Conservation (phyloP, 1,139 yeast species). For the Hansenula lynferdii region DNA sequence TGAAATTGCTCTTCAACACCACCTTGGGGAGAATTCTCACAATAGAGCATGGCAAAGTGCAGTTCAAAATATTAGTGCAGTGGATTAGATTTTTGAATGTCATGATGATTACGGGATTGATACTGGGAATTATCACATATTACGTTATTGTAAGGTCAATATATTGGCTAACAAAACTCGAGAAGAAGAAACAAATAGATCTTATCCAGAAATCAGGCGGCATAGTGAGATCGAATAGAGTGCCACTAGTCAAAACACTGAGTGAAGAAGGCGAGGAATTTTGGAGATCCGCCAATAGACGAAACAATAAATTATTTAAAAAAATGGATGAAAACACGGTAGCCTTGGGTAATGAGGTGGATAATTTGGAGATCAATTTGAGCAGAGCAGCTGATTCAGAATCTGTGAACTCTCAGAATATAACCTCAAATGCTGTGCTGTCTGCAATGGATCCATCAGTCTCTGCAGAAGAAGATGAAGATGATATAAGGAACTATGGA, state of each 20-base stretch:
- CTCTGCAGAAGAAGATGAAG: slow-evolving; percentile 16
- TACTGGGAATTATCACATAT: slow-evolving; percentile 18
- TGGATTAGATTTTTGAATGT: slow-evolving; percentile 20
- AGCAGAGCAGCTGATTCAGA: too few species aligned
- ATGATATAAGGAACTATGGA: slow-evolving; percentile 12
- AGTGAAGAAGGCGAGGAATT: not conserved
- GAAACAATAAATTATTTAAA: not conserved
- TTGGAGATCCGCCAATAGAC: not conserved
- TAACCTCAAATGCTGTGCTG: too few species aligned
- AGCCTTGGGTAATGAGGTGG: too few species aligned
- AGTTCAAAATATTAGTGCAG: slow-evolving; percentile 13
- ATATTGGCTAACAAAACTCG: slow-evolving; percentile 17
- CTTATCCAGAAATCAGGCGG: not conserved
- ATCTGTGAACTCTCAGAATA: too few species aligned
- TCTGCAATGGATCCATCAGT: too few species aligned
- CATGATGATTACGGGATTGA: slow-evolving; percentile 15
- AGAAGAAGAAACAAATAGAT: slow-evolving; percentile 5
- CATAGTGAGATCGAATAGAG: not conserved
- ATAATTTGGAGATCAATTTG: too few species aligned
- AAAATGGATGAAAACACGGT: not conserved
- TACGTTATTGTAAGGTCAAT: slow-evolving; percentile 14
- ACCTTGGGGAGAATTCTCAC: slow-evolving; percentile 10
- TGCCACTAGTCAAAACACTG: not conserved
- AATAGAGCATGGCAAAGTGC: slow-evolving; percentile 11
- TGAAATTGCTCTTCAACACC: slow-evolving; percentile 13